Base-by-base conservation (phyloP, 495 filamentous ascomycete species). In the Xylaria telfairii region DNA sequence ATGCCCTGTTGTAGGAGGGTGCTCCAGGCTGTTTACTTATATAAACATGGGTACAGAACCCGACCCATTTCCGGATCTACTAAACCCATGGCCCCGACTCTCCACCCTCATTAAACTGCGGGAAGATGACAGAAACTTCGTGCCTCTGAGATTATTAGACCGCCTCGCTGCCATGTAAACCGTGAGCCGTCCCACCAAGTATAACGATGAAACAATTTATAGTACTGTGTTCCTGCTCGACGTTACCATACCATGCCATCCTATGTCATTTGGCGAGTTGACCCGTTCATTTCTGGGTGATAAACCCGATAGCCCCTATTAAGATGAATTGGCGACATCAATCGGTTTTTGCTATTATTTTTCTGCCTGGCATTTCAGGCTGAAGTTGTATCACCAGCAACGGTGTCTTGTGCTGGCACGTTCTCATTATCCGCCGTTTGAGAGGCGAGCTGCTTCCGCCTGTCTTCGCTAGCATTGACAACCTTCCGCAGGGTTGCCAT, bases 401-500 rank as follows among this genome's bases (percentile, higher is more conserved):
- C 47, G 17, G 21, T 10, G 13, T 41, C 49, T 34, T 53, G 51
- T 32, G 28, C 19, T 8, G 5, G 37, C 15, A 24, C 17, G 8
- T 42, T 42, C 42, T 51, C 30, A 30, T 60, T 3, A 1, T 42
- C 56, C 8, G 53, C 6, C 13, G 56, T 39, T 41, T 47, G 61
- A 24, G 51, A 12, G 0, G 47, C 68, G 6, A 73, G 73, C 62
- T 66, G 75, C 53, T 78, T 75, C 72, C 80, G 79, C 28, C 79
- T 76, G 42, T 80, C 83, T 42, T 81, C 81, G 21, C 81, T 79
- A 12, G 78, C 81, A 28, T 82, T 83, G 17, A 87, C 82, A 5
- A 89, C 81, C 71, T 80, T 82, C 67, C 83, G 76, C 61, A 89
- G 71, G 24, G 84, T 76, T 4, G 70, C 79, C 87, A 94, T 89